Base-by-base conservation (phyloP, 192 early-diverging fungal species). In the Coemansia sp. region DNA sequence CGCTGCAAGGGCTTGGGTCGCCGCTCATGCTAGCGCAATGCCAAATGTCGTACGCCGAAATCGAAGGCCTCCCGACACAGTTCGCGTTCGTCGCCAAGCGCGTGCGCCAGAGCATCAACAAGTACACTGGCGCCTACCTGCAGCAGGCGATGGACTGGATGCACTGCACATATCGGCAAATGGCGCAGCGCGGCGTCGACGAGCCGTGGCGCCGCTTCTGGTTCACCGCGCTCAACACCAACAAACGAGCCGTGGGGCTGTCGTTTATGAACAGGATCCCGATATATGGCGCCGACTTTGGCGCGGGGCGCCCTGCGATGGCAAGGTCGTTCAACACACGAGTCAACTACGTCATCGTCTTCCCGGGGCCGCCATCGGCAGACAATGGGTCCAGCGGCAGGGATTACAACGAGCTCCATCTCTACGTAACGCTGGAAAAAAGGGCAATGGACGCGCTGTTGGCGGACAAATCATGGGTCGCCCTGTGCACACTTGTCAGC, bases 161-260 rank as follows among this genome's bases (percentile, higher is more conserved):
- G 67, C 56, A 69, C 46, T 14, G 46, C 1, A 48, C 73, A 26
- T 81, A 81, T 44, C 6, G 24, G 1, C 26, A 21, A 21, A 41
- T 81, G 34, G 69, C 67, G 12, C 6, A 44, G 18, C 35, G 55
- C 16, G 72, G 72, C 0, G 64, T 68, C 34, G 24, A 44, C 5
- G 73, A 75, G 39, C 78, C 78, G 7, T 81, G 78, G 78, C 66
- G 73, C 0, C 78, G 75, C 26, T 81, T 81, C 26, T 81, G 78
- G 78, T 81, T 81, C 41, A 64, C 78, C 2, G 73, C 73, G 6
- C 41, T 81, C 4, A 64, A 75, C 51, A 81, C 73, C 18, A 81
- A 72, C 34, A 12, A 55, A 1, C 20, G 73, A 0, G 46, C 69
- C 5, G 70, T 81, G 0, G 78, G 78, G 12, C 67, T 81, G 15